These are phyloP conservation scores for Cystoisospora suis DNA, from an alignment of 169 alveolate genomes.

Conservation along the genomic window DNA sequence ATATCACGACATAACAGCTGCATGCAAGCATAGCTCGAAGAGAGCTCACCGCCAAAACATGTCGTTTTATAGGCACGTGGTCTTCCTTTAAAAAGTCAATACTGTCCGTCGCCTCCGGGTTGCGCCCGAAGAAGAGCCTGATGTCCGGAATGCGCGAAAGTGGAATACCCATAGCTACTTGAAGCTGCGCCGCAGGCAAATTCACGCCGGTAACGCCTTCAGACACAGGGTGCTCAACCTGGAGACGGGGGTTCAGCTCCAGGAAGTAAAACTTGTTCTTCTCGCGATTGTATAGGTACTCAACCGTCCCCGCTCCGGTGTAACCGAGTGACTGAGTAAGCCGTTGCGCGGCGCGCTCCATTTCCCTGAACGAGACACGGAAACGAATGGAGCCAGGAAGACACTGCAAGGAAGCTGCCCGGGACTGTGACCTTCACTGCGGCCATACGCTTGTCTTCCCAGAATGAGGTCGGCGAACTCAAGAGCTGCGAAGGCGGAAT, in stretches of 20 bases:
- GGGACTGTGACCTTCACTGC: too few relatives aligned
- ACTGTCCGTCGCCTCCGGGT: slow-evolving; percentile 50
- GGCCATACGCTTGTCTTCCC: too few relatives aligned
- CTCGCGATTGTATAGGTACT: slow-evolving; percentile 87
- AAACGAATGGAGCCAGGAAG: too few relatives aligned
- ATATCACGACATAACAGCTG: too few relatives aligned
- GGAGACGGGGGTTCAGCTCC: slow-evolving; percentile 75
- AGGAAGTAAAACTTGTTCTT: slow-evolving; percentile 81
- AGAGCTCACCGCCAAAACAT: slow-evolving; percentile 39
- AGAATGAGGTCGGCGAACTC: too few relatives aligned
- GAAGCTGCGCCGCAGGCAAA: slow-evolving; percentile 83
- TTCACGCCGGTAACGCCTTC: slow-evolving; percentile 90
- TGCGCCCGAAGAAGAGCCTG: slow-evolving; percentile 70
- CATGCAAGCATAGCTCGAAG: too few relatives aligned
- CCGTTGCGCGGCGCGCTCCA: slow-evolving; percentile 89
- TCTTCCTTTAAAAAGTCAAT: slow-evolving; percentile 47
- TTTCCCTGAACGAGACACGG: slow-evolving; percentile 77
- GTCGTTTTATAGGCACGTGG: slow-evolving; percentile 29
- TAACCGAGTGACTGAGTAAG: slow-evolving; percentile 88
- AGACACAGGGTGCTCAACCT: slow-evolving; percentile 95
- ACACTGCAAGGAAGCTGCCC: too few relatives aligned
- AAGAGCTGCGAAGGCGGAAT: too few relatives aligned
- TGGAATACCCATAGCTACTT: slow-evolving; percentile 86
- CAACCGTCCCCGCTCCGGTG: slow-evolving; percentile 92
- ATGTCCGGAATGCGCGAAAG: slow-evolving; percentile 81